Conservation (phyloP, 75 land plant genomes). For the Pseudotsuga menziesii region DNA sequence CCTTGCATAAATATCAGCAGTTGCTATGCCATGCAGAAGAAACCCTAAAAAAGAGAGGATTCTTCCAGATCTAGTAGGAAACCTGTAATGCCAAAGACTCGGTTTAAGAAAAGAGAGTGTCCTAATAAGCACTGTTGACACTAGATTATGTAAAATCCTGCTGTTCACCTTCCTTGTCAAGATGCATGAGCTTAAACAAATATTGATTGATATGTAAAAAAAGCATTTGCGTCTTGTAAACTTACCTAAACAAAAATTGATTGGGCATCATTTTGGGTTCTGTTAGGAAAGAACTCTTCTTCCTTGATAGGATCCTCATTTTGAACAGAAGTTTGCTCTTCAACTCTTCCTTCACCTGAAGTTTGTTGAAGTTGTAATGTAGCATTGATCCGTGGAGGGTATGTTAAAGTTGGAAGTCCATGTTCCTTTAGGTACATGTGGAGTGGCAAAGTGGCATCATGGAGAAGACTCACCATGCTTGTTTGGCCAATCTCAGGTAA, state of each 20-base stretch:
- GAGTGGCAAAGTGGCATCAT: slow-evolving; percentile 34
- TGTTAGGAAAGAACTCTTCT: slow-evolving; percentile 9
- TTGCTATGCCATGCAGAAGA: not conserved
- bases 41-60: not conserved
- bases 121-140: not conserved
- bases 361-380: slow-evolving; percentile 3
- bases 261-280: not conserved
- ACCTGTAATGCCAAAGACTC: not conserved
- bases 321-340: not conserved
- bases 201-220: not conserved
- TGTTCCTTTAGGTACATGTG: slow-evolving; percentile 40
- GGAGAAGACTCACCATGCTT: slow-evolving; percentile 25
- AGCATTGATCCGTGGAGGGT: slow-evolving; percentile 6
- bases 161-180: not conserved
- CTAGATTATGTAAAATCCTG: not conserved
- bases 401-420: slow-evolving; percentile 23
- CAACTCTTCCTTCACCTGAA: slow-evolving; percentile 10
- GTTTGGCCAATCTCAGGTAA: not conserved
- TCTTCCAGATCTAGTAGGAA: not conserved
- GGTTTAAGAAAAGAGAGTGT: not conserved
- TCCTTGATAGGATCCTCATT: slow-evolving; percentile 2
- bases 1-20: not conserved
- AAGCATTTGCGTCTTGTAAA: not conserved
- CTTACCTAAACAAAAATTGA: not conserved
- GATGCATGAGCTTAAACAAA: not conserved